phyloP scores from a whole-genome alignment of 768 basidiomycete genomes.

The Cubamyces lactineus region DNA sequence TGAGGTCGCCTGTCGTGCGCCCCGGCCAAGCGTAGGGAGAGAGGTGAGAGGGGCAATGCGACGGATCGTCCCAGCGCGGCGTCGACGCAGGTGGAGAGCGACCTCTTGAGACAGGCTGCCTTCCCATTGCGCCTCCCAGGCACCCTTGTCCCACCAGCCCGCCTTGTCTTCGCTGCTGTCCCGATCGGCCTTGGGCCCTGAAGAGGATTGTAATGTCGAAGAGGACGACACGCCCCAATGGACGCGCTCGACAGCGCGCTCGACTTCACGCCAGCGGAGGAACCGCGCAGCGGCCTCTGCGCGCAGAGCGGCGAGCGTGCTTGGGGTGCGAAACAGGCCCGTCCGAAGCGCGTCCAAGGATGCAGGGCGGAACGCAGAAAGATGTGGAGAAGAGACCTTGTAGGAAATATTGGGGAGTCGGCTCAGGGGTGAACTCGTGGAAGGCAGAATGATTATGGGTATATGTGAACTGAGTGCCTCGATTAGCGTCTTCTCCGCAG shows the following conservation, averaged over 20 bases:
- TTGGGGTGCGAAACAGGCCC: constrained; percentile 68
- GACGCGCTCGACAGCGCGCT: constrained; percentile 54
- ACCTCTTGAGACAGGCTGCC: constrained; percentile 62
- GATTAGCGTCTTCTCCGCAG: constrained; percentile 49
- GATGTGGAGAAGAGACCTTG: constrained; percentile 12
- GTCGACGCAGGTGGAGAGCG: constrained; percentile 51
- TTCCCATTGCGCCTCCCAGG: constrained; percentile 73
- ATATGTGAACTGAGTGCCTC: constrained; percentile 54
- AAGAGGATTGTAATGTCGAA: constrained; percentile 12
- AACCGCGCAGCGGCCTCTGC: constrained; percentile 71
- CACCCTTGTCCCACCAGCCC: constrained; percentile 57
- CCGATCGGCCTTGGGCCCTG: constrained; percentile 18
- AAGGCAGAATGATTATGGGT: constrained; percentile 58
- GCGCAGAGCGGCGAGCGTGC: constrained; percentile 58
- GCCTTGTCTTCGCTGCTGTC: background rate
- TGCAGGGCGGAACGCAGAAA: constrained; percentile 58
- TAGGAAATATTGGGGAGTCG: constrained; percentile 12
- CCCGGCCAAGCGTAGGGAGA: background rate
- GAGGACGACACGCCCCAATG: constrained; percentile 29
- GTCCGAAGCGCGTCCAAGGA: constrained; percentile 54
- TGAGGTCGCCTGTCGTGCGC: constrained; percentile 1
- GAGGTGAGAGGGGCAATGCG: constrained; percentile 15
- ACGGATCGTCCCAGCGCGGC: constrained; percentile 26
- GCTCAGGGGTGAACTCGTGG: constrained; percentile 7
- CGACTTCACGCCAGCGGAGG: constrained; percentile 72